Evolutionary conservation across 495 filamentous ascomycete species (phyloP), one percentile per base, ranked within the genome.

Genomic region (Podospora anserina): DNA sequence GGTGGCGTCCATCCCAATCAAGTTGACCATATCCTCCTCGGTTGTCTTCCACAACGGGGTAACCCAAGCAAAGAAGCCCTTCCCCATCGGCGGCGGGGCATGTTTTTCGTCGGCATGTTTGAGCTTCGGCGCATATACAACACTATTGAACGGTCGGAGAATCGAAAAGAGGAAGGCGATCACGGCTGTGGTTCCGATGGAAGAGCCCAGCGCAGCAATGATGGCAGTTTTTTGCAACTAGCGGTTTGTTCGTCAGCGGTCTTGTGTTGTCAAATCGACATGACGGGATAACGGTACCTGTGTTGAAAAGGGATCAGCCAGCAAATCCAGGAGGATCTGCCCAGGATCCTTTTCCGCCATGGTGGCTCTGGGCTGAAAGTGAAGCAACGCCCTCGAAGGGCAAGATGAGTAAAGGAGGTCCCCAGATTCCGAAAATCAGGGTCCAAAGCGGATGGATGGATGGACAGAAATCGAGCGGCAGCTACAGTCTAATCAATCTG

Each of bases 61-160:
- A 32, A 94, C 72, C 95, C 95, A 99, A 55, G 92, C 88, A 72
- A 97, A 91, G 44, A 94, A 76, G 19, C 93, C 92, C 74, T 89
- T 96, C 53, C 90, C 92, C 69, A 97, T 85, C 20, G 88, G 87
- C n/a, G 95, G 95, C n/a, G 95, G 95, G 26, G 91, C 84, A 82
- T 97, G 93, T 81, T 92, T 94, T 69, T 90, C 87, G 76, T 99
- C 93, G 70, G 91, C 92, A 83, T 97, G 89, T 73, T 95, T 96
- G 69, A 96, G 84, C 73, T 97, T 96, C 53, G 95, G 95, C 4
- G 96, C 94, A 78, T 99, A 99, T 56, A 98, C 93, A 71, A 92
- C 83, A 56, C 87, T 88, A 75, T 98, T 93, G 76, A 92, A 92
- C 4, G 96, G 95, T 69, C 96, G 90, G 60, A 99, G 83, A 67